Conservation (phyloP, 2,329 filamentous ascomycete genomes). For the Botrytis paeoniae region DNA sequence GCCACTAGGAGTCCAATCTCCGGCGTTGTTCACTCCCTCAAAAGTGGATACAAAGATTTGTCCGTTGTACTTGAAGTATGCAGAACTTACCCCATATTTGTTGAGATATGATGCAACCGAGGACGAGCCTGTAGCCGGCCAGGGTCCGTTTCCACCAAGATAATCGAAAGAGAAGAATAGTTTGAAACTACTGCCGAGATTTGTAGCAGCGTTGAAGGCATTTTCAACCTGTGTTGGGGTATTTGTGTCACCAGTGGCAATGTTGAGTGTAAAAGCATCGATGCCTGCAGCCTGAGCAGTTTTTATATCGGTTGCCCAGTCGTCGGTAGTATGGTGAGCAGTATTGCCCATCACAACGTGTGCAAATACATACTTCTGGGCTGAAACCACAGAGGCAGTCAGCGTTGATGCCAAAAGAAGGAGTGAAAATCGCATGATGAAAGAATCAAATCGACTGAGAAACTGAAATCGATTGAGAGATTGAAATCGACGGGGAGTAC, state of each 20-base stretch:
- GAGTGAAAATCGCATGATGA: slow-evolving; percentile 19
- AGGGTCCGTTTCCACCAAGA: slow-evolving; percentile 31
- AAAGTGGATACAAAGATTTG: slow-evolving; percentile 52
- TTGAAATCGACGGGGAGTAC: not conserved
- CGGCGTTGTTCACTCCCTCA: slow-evolving; percentile 44
- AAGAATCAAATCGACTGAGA: not conserved
- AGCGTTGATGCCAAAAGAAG: slow-evolving; percentile 19
- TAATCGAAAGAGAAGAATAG: slow-evolving; percentile 41
- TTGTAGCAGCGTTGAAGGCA: slow-evolving; percentile 38
- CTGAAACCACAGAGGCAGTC: slow-evolving; percentile 19
- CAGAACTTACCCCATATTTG: slow-evolving; percentile 35
- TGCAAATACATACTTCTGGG: slow-evolving; percentile 35
- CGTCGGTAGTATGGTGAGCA: slow-evolving; percentile 33
- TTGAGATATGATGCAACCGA: slow-evolving; percentile 35
- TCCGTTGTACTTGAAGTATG: slow-evolving; percentile 41
- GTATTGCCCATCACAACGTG: slow-evolving; percentile 39
- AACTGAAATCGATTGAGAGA: not conserved
- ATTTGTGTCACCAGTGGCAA: slow-evolving; percentile 35
- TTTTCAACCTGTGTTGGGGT: slow-evolving; percentile 39
- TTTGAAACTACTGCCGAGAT: slow-evolving; percentile 29
- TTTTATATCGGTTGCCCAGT: slow-evolving; percentile 38
- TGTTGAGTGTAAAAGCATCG: slow-evolving; percentile 41
- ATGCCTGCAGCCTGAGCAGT: slow-evolving; percentile 40
- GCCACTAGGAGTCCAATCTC: slow-evolving; percentile 42
- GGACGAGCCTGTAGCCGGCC: slow-evolving; percentile 32